Conservation (phyloP, 768 basidiomycete genomes). For the Termitomyces sp. region DNA sequence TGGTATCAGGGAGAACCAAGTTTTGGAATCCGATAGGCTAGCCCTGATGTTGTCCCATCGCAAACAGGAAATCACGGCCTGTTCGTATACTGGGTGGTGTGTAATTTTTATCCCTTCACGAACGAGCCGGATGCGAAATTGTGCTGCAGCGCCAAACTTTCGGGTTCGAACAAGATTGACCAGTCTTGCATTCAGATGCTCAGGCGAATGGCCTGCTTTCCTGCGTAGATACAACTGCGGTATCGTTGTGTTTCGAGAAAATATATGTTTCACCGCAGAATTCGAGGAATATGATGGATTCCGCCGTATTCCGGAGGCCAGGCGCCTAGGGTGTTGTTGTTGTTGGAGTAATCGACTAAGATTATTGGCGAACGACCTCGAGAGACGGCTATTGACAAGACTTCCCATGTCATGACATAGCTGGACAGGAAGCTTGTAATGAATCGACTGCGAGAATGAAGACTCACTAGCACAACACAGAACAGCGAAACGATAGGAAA, state of each 20-base stretch:
- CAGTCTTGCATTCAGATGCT: constrained; percentile 8
- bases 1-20: constrained; percentile 18
- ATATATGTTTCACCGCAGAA: constrained; percentile 8
- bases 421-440: neutral
- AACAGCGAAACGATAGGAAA: neutral
- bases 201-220: neutral
- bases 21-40: constrained; percentile 4
- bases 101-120: constrained; percentile 7
- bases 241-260: constrained; percentile 3
- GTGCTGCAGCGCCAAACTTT: constrained; percentile 16
- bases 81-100: constrained; percentile 11
- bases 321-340: neutral
- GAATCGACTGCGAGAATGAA: neutral
- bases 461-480: neutral
- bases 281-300: neutral
- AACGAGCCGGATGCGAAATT: constrained; percentile 11
- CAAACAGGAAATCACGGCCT: constrained; percentile 14
- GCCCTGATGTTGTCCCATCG: constrained; percentile 6
- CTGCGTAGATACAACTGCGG: constrained; percentile 2
- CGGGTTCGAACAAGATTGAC: constrained; percentile 7
- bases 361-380: neutral
- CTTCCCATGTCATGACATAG: neutral
- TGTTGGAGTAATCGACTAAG: neutral
- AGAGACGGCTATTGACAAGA: neutral
- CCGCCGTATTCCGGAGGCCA: neutral